These are phyloP conservation scores for Borovskyia barvae DNA, from an alignment of 208 protist species.

Conservation along the genomic window DNA sequence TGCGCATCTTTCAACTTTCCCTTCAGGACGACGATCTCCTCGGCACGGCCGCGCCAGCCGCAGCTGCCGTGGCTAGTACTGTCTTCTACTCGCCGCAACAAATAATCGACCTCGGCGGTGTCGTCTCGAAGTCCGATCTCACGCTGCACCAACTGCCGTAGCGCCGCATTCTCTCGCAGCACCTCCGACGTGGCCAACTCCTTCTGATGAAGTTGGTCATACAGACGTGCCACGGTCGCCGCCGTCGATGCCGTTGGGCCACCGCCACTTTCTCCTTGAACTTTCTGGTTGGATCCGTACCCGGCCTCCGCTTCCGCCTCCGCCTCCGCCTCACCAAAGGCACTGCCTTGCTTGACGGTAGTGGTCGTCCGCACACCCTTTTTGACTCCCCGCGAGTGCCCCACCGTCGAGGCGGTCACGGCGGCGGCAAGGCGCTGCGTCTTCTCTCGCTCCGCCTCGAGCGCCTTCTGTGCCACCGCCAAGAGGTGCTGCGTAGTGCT, in stretches of 20 bases:
- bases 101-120: slow-evolving; percentile 33
- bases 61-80: background rate
- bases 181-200: slow-evolving; percentile 51
- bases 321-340: background rate
- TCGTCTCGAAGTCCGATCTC: slow-evolving; percentile 55
- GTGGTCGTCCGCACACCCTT: slow-evolving; percentile 7
- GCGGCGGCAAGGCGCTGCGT: slow-evolving; percentile 18
- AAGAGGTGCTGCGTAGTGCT: slow-evolving; percentile 17
- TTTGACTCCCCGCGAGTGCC: slow-evolving; percentile 1
- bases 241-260: slow-evolving; percentile 10
- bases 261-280: background rate
- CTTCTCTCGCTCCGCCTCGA: slow-evolving; percentile 32
- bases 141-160: slow-evolving; percentile 44
- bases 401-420: slow-evolving; percentile 8
- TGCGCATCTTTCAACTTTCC: slow-evolving; percentile 65
- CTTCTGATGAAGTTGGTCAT: slow-evolving; percentile 44
- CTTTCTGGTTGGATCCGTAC: background rate
- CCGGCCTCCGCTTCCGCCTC: background rate
- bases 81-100: slow-evolving; percentile 21
- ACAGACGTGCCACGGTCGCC: slow-evolving; percentile 38
- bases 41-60: slow-evolving; percentile 66
- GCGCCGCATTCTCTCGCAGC: slow-evolving; percentile 46
- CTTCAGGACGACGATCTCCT: slow-evolving; percentile 73
- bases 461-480: slow-evolving; percentile 32
- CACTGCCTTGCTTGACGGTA: too few relatives aligned